phyloP scores from a whole-genome alignment of 1,284 basidiomycete genomes.

The Marasmius tenuissimus region DNA sequence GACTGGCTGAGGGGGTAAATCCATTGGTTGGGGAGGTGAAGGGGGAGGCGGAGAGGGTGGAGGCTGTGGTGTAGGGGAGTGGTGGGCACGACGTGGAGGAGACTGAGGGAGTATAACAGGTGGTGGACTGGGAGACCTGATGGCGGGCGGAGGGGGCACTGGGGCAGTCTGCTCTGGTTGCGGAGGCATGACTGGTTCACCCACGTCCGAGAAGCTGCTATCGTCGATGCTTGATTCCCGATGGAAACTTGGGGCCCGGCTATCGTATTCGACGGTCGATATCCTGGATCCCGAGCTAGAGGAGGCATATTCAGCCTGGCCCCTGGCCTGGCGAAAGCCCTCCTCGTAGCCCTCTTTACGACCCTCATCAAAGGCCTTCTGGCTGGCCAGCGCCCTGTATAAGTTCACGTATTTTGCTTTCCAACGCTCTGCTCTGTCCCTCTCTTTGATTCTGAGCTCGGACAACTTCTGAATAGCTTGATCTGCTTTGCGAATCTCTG shows the following conservation, averaged over 20 bases:
- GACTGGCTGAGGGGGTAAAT: neutral
- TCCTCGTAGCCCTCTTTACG: constrained; percentile 6
- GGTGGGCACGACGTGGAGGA: too few species aligned
- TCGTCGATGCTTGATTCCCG: neutral
- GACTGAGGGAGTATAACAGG: neutral
- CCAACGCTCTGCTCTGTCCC: constrained; percentile 7
- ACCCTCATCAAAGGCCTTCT: constrained; percentile 10
- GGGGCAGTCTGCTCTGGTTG: neutral
- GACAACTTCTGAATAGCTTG: constrained; percentile 1
- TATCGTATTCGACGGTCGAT: neutral
- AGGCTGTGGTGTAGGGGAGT: too few species aligned
- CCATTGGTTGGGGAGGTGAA: neutral
- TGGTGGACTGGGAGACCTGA: constrained; percentile 2
- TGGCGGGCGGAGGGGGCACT: neutral
- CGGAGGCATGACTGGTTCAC: neutral
- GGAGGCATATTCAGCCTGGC: constrained; percentile 3
- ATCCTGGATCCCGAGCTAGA: neutral
- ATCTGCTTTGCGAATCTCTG: constrained; percentile 6
- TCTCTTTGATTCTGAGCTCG: constrained; percentile 2
- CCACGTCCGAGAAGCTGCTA: neutral
- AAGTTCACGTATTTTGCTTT: constrained; percentile 1
- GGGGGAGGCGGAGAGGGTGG: too few species aligned
- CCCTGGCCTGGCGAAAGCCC: constrained; percentile 9
- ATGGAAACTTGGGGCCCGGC: neutral
- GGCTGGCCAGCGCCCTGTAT: neutral